phyloP scores from a whole-genome alignment of 2,329 filamentous ascomycete species.

The Ciborinia camelliae region DNA sequence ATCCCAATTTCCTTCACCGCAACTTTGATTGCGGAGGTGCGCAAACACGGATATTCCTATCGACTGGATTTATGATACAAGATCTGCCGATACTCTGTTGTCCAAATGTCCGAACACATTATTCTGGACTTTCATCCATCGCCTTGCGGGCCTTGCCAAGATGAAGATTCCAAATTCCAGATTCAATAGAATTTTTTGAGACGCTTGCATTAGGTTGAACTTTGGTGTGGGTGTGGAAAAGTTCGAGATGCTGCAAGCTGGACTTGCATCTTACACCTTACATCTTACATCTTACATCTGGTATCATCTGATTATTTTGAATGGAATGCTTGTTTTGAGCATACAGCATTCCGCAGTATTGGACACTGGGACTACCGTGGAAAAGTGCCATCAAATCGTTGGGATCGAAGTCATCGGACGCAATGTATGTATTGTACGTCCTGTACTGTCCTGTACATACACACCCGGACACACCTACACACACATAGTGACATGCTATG shows the following conservation, averaged over 20 bases:
- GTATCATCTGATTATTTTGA: not conserved
- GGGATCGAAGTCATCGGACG: not conserved
- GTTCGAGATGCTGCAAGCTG: conserved; percentile 4
- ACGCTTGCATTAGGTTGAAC: not conserved
- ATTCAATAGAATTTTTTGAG: no score
- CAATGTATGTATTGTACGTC: no score
- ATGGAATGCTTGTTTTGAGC: not conserved
- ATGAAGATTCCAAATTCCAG: not conserved
- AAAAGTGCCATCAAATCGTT: not conserved
- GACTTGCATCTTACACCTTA: conserved; percentile 1
- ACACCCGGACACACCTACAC: no score
- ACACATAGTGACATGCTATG: no score
- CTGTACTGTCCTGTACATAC: no score
- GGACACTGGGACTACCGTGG: not conserved
- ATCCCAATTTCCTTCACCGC: conserved; percentile 7
- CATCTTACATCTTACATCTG: not conserved
- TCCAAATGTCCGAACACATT: not conserved
- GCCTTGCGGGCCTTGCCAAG: not conserved
- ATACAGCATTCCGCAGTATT: conserved; percentile 1
- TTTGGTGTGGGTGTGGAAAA: not conserved
- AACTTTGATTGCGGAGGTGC: not conserved
- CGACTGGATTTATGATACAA: not conserved
- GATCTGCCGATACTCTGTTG: not conserved
- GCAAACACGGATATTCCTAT: not conserved
- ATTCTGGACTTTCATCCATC: not conserved